Evolutionary conservation across 2,329 filamentous ascomycete species (phyloP).

Genomic region (Aureobasidium subglaciale): DNA sequence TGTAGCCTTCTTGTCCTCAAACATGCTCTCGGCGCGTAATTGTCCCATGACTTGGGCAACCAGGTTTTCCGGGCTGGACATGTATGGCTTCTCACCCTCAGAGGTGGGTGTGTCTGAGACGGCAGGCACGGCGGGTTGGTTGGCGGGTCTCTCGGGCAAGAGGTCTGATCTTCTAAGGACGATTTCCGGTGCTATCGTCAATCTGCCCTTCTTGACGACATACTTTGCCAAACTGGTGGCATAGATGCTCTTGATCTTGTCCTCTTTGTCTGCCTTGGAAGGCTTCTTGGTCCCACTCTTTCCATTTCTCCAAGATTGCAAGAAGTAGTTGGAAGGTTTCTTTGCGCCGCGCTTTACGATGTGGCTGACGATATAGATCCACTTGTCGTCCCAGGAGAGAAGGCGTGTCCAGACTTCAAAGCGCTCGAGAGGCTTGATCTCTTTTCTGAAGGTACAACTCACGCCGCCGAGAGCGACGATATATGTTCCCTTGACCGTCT

Average conservation of each 20-base stretch:
- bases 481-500: slow-evolving; percentile 25
- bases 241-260: slow-evolving; percentile 38
- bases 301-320: slow-evolving; percentile 39
- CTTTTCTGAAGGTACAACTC: slow-evolving; percentile 40
- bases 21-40: slow-evolving; percentile 1
- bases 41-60: slow-evolving; percentile 21
- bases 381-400: slow-evolving; percentile 44
- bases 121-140: slow-evolving; percentile 26
- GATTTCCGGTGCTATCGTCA: slow-evolving; percentile 77
- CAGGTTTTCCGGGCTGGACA: slow-evolving; percentile 22
- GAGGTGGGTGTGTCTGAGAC: slow-evolving; percentile 20
- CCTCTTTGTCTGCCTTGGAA: slow-evolving; percentile 19
- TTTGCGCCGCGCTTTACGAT: slow-evolving; percentile 40
- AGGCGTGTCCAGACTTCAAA: slow-evolving; percentile 44
- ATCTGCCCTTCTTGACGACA: slow-evolving; percentile 49
- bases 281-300: slow-evolving; percentile 21
- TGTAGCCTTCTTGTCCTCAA: slow-evolving; percentile 9
- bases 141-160: slow-evolving; percentile 65
- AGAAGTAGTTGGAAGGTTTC: slow-evolving; percentile 34
- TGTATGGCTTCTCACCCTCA: slow-evolving; percentile 22
- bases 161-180: slow-evolving; percentile 65
- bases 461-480: slow-evolving; percentile 42
- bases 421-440: slow-evolving; percentile 38
- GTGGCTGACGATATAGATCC: slow-evolving; percentile 44
- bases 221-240: slow-evolving; percentile 45